Base-by-base conservation (phyloP, 1,139 yeast species). In the Blastobotrys illinoisensis region DNA sequence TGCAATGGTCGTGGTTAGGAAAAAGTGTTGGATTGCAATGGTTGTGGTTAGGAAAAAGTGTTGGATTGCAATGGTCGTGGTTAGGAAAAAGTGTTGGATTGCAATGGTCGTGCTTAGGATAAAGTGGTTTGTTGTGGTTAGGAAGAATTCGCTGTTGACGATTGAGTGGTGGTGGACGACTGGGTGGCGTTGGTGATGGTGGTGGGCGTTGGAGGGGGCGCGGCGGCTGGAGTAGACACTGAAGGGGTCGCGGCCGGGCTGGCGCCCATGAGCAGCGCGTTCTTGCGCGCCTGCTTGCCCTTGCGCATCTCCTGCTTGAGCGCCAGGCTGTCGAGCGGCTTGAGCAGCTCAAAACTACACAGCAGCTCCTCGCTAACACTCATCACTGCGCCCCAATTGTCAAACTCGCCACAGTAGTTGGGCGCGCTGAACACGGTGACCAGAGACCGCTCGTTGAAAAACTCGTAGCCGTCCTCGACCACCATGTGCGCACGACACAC, bases 361-460 rank as follows among this genome's bases (percentile, higher is more conserved):
- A 93, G 75, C 60, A 93, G 76, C 64, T 90, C 97, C 62, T 93
- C 97, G 61, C 88, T 83, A 16, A 93, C 98, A 64, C 95, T 84
- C 99, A 93, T 93, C 1, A 93, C 97, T 0, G 98, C 98, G 20
- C 98, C 99, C 97, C 97, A 93, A 68, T 93, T 93, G 70, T 93
- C 98, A 66, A 93, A 93, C 71, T 93, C 99, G 44, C 99, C 98
- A 73, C 99, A 93, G 69, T 93, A 93, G 71, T 93, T 93, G 1
- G 99, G 98, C 0, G 99, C 99, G 54, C 90, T 83, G 70, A 93
- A 93, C 13, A 93, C 97, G 0, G 99, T 93, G 4, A 93, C 98
- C 59, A 93, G 76, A 24, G 96, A 87, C 54, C 96, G 79, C 69
- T 91, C 97, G 69, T 91, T 91, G 74, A 93, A 93, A 69, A 93